Evolutionary conservation across 1,139 yeast species (phyloP).

Genomic region (Geotrichum cucujoidarum): DNA sequence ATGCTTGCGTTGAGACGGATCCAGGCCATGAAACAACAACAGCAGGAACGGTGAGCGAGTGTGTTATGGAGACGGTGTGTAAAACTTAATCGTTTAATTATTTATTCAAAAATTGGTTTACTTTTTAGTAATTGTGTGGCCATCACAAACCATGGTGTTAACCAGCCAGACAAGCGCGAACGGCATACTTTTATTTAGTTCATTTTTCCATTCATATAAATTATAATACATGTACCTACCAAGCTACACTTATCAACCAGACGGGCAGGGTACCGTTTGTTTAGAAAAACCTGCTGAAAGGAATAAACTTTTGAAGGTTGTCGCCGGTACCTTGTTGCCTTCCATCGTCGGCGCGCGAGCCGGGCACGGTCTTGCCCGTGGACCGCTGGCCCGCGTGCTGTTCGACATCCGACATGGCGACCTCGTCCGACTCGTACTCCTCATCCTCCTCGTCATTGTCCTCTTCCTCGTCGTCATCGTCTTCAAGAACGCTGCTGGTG

Average conservation of each 20-base stretch:
- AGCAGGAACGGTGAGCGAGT: too few relatives aligned
- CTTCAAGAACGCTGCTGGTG: neutral
- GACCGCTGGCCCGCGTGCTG: neutral
- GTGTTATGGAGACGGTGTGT: too few relatives aligned
- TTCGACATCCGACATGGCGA: conserved; percentile 6
- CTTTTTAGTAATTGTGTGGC: neutral
- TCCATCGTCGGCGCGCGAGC: conserved; percentile 15
- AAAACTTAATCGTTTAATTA: neutral
- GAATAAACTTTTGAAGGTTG: conserved; percentile 25
- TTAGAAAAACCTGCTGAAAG: conserved; percentile 25
- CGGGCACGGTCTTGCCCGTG: conserved; percentile 14
- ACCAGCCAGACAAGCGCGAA: too few relatives aligned
- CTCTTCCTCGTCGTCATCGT: conserved; percentile 1
- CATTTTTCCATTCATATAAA: neutral
- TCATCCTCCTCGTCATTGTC: conserved; percentile 12
- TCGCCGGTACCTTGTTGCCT: conserved; percentile 20
- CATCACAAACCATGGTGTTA: too few relatives aligned
- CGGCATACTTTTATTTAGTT: neutral
- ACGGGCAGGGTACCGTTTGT: neutral
- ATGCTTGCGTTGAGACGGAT: conserved; percentile 10
- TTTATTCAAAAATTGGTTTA: neutral
- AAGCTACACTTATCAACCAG: neutral
- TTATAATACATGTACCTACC: neutral
- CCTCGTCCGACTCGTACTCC: conserved; percentile 13
- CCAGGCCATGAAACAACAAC: neutral